phyloP scores from a whole-genome alignment of 306 rosid species.

The Spatholobus suberectus region DNA sequence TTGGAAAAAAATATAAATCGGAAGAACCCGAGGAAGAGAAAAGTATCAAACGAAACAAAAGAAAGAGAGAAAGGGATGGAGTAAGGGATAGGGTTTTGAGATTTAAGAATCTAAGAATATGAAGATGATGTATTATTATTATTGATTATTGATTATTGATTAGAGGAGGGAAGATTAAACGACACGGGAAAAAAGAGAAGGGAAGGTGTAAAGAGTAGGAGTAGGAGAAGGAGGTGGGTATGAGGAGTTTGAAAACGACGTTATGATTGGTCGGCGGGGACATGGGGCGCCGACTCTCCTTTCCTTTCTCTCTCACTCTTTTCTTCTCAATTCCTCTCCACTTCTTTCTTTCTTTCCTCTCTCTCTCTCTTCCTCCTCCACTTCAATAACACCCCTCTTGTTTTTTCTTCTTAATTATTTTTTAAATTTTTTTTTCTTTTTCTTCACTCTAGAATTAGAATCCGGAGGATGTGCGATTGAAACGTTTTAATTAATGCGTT shows the following conservation, averaged over 20 bases:
- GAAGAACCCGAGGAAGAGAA: conserved; percentile 55
- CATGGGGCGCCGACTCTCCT: conserved; percentile 75
- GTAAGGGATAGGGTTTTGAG: conserved; percentile 21
- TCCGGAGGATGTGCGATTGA: neutral
- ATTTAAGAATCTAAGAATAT: neutral
- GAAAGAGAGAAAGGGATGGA: neutral
- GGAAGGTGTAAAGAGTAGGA: neutral
- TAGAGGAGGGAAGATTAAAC: neutral
- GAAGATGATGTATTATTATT: too few relatives aligned
- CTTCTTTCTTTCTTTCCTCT: neutral
- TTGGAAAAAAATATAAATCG: conserved; percentile 49
- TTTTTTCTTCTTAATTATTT: neutral
- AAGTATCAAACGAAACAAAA: neutral
- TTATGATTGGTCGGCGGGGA: conserved; percentile 83
- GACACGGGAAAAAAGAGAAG: neutral
- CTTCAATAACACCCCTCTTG: neutral
- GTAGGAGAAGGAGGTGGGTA: neutral
- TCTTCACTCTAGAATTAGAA: neutral
- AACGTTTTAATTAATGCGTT: neutral
- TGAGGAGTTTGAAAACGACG: conserved; percentile 54
- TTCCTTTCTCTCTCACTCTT: conserved; percentile 31
- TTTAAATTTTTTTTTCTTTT: neutral
- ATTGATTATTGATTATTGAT: neutral
- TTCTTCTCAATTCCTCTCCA: neutral
- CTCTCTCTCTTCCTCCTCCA: conserved; percentile 6